Percentiles rank a stretch among this genome's conserved stretches.
Conservation (phyloP, 176 grass and related monocot species). For the sorghum (Sorghum bicolor) region DNA sequence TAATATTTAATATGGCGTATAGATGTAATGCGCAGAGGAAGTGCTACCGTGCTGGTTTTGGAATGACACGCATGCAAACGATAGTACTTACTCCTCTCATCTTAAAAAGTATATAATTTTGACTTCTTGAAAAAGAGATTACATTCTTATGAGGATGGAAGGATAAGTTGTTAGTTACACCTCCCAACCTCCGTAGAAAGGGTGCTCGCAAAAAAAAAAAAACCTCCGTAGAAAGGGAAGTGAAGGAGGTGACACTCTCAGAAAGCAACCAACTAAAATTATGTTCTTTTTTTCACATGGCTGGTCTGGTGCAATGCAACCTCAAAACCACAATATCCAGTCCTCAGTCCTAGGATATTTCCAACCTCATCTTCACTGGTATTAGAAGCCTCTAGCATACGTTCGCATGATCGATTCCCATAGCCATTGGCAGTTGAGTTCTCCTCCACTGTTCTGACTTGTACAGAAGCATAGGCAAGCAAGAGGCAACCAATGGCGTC, state of each 20-base stretch:
- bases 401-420: background rate
- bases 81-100: too few relatives aligned
- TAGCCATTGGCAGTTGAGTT: background rate
- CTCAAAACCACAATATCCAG: background rate
- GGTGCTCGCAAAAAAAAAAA: too few relatives aligned
- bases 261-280: background rate
- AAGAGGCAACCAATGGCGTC: background rate
- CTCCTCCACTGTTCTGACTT: background rate
- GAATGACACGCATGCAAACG: too few relatives aligned
- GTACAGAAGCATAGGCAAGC: background rate
- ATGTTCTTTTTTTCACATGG: too few relatives aligned
- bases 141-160: too few relatives aligned
- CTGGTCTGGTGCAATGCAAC: background rate
- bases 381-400: background rate
- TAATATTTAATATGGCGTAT: too few relatives aligned
- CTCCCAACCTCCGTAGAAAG: background rate
- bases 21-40: too few relatives aligned
- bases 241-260: background rate
- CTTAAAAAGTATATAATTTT: too few relatives aligned
- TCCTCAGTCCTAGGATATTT: background rate
- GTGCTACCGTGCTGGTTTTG: too few relatives aligned
- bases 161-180: too few relatives aligned
- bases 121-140: too few relatives aligned
- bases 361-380: background rate
- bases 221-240: background rate